Conservation (phyloP, 305 asterid species). For the Ilex paraguariensis region DNA sequence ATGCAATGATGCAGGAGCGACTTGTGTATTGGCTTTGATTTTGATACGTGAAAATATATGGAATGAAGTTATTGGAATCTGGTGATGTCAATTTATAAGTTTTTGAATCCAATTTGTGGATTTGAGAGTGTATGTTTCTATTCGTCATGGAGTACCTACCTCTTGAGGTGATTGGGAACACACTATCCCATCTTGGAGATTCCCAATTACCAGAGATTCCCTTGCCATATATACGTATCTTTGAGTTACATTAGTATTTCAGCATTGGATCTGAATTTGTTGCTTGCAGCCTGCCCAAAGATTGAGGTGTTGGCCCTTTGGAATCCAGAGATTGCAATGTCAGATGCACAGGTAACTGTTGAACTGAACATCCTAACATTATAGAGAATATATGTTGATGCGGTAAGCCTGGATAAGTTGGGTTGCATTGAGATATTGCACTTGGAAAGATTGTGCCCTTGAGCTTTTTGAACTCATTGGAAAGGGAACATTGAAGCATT, state of each 20-base stretch:
- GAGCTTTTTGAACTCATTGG: slow-evolving; percentile 17
- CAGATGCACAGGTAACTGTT: slow-evolving; percentile 18
- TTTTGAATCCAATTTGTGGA: no score
- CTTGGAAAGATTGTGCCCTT: slow-evolving; percentile 18
- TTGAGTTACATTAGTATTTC: slow-evolving; percentile 20
- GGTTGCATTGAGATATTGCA: slow-evolving; percentile 22
- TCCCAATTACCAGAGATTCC: slow-evolving; percentile 16
- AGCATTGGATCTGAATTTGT: slow-evolving; percentile 17
- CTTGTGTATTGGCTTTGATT: no score
- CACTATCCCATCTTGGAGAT: no score
- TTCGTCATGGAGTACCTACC: no score
- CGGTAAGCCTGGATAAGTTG: slow-evolving; percentile 13
- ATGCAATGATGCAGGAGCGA: no score
- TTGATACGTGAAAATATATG: no score
- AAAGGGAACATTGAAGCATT: slow-evolving; percentile 18
- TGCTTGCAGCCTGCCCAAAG: slow-evolving; percentile 18
- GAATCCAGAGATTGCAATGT: slow-evolving; percentile 16
- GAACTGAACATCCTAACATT: slow-evolving; percentile 14
- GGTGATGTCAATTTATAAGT: no score
- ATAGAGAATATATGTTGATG: slow-evolving; percentile 16
- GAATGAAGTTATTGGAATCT: no score
- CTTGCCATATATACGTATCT: slow-evolving; percentile 15
- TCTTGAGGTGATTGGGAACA: no score
- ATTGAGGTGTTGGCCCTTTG: slow-evolving; percentile 18
- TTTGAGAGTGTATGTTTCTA: no score